phyloP scores from a whole-genome alignment of 768 basidiomycete species.

The Mycena haematopus region DNA sequence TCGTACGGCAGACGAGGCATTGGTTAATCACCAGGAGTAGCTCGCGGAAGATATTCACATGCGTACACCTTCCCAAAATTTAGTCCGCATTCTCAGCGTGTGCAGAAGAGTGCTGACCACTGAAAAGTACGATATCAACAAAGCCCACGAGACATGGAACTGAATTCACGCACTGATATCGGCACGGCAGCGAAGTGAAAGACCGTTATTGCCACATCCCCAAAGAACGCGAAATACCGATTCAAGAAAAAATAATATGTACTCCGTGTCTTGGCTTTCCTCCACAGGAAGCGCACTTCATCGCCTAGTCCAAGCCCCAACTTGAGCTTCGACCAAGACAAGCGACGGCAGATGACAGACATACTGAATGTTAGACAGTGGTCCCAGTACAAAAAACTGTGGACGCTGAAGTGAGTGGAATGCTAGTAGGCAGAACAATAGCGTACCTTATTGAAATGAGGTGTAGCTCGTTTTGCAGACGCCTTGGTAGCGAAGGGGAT shows the following conservation, averaged over 20 bases:
- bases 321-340: background rate
- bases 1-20: slow-evolving; percentile 12
- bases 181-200: slow-evolving; percentile 18
- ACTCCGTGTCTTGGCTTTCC: slow-evolving; percentile 12
- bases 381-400: slow-evolving; percentile 17
- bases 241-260: slow-evolving; percentile 23
- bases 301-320: slow-evolving; percentile 7
- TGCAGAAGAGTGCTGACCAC: background rate
- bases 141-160: no score
- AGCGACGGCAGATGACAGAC: background rate
- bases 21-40: slow-evolving; percentile 21
- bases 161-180: slow-evolving; percentile 7
- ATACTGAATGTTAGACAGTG: slow-evolving; percentile 16
- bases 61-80: slow-evolving; percentile 1
- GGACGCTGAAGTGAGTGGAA: background rate
- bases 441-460: slow-evolving; percentile 17
- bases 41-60: slow-evolving; percentile 21
- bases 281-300: slow-evolving; percentile 19
- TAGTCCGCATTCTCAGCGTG: background rate
- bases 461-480: slow-evolving; percentile 15
- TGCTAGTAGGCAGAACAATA: background rate
- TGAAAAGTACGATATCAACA: background rate
- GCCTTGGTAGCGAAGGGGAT: background rate
- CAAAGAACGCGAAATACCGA: slow-evolving; percentile 24
- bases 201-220: slow-evolving; percentile 1